Evolutionary conservation across 208 protist species (phyloP), one percentile per base, ranked within the genome.

Genomic region (Trypanosoma brucei): DNA sequence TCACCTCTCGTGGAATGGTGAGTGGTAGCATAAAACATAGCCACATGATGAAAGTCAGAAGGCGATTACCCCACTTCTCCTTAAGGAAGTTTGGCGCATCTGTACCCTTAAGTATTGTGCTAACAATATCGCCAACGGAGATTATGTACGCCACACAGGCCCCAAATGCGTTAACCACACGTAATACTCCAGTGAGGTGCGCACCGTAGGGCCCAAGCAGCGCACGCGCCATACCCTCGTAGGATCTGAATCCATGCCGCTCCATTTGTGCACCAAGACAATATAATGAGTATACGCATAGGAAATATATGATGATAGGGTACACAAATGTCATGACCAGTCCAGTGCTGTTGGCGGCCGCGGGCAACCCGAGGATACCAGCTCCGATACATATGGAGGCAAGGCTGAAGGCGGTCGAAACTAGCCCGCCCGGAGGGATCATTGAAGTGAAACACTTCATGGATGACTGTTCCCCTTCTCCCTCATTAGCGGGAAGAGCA

Each of bases 1-100:
- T 72, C 30, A 93, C 80, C 14, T 78, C 38, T 55, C 79, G 76
- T 5, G 72, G 80, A 36, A 91, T 62, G 22, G 68, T 75, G 50
- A 91, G n/a, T 2, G 87, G 87, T 6, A 91, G 65, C 37, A 93
- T 91, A 45, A 66, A 72, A 31, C 81, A 57, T 0, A 84, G 53
- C 81, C 78, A 91, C 1, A 91, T 37, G 44, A 75, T 36, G 13
- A 66, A 61, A 9, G 67, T 78, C 22, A 91, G 59, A 40, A 86
- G 59, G n/a, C 75, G 74, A 52, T 74, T 75, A 9, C 76, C 79
- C 0, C 46, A 55, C n/a, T 50, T 68, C 4, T 33, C 61, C 3
- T 55, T 55, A 8, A 75, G 46, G 36, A 69, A 81, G 31, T 58
- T 39, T 3, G 45, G 55, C 30, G 40, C 62, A 48, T 58, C 54